Evolutionary conservation across 2,329 filamentous ascomycete genomes (phyloP), one percentile per base, ranked within the genome.

Genomic region (Colletotrichum shisoi): DNA sequence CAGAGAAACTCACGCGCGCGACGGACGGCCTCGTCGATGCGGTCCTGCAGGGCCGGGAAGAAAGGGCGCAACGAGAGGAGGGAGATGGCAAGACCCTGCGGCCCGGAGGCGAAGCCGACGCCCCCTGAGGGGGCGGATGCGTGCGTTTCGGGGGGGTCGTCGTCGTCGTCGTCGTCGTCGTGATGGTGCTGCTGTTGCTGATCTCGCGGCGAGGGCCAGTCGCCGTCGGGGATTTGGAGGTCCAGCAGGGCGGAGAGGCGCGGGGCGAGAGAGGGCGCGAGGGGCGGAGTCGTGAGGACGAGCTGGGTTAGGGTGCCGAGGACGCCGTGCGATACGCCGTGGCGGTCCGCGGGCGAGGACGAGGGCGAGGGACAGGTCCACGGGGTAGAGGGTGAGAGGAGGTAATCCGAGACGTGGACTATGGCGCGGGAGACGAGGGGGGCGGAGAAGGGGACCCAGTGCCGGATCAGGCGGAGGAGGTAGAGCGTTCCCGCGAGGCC

Each of bases 301-400:
- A 91, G 79, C 75, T 92, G 90, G n/a, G 86, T 88, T 63, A 92
- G 82, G 74, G 91, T 91, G 4, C 90, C 88, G 31, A 91, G 85
- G 13, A 85, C 83, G 8, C 90, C 90, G 72, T 92, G 89, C 0
- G 84, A 86, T 5, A 89, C 87, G 1, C 90, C 90, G 42, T 90
- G 79, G 72, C 5, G 17, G n/a, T 13, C 31, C 15, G 31, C 31
- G n/a, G 49, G 49, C 17, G 49, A 11, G 31, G 31, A n/a, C 6
- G 31, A 52, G 49, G 12, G 34, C 4, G 52, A 42, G 11, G 52
- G 56, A 24, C 62, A 64, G 12, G 31, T 27, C 62, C 62, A 64
- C 13, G 46, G 21, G 1, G 48, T 53, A 4, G 17, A 27, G 2
- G 48, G 39, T 7, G 80, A 77, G 70, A 92, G 79, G 62, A 92